phyloP scores from a whole-genome alignment of 495 filamentous ascomycete species.

The Podospora didyma region DNA sequence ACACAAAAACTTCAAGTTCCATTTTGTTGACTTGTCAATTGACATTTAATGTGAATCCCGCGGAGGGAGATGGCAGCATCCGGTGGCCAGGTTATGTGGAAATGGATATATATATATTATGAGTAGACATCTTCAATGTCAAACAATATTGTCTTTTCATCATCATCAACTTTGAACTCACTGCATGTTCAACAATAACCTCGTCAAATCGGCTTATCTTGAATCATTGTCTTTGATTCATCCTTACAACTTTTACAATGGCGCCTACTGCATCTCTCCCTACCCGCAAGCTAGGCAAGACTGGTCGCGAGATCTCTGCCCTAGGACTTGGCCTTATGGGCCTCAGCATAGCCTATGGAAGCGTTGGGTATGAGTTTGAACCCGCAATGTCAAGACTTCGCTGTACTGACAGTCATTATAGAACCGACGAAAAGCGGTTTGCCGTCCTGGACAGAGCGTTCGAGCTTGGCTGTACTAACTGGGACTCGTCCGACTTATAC shows the following conservation, averaged over 20 bases:
- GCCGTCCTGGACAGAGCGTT: constrained; percentile 34
- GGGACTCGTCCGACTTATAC: constrained; percentile 43
- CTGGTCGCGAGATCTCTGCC: constrained; percentile 48
- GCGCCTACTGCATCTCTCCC: constrained; percentile 6
- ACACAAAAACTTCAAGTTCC: too few species aligned
- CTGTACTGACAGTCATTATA: neutral
- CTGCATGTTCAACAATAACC: too few species aligned
- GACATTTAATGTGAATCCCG: too few species aligned
- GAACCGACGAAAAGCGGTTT: constrained; percentile 34
- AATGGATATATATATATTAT: too few species aligned
- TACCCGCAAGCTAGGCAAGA: constrained; percentile 40
- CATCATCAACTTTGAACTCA: too few species aligned
- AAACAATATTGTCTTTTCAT: too few species aligned
- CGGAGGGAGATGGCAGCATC: too few species aligned
- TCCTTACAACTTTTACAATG: neutral
- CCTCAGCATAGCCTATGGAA: constrained; percentile 40
- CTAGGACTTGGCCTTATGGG: constrained; percentile 55
- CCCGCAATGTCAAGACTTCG: neutral
- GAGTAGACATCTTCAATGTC: too few species aligned
- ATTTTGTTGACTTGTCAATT: too few species aligned
- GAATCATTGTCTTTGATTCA: too few species aligned
- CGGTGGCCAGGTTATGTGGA: too few species aligned
- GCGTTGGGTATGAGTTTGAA: constrained; percentile 9
- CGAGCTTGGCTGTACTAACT: constrained; percentile 37
- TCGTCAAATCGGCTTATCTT: too few species aligned